phyloP scores from a whole-genome alignment of 306 rosid genomes.

The Castanea crenata region DNA sequence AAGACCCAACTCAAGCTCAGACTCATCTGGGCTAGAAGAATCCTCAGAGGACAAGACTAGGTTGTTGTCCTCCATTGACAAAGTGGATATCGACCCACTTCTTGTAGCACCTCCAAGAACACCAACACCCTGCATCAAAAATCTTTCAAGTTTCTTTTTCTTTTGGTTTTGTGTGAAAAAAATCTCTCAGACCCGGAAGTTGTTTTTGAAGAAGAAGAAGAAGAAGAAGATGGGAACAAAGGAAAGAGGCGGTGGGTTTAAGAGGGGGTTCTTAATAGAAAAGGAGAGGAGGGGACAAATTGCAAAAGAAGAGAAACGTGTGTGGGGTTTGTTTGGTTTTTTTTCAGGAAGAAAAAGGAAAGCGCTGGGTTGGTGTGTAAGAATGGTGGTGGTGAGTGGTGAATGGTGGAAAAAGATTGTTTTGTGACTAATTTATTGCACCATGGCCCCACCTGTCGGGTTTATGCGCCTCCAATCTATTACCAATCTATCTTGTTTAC shows the following conservation, averaged over 20 bases:
- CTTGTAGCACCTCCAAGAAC: neutral
- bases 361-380: constrained; percentile 28
- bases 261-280: constrained; percentile 15
- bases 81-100: constrained; percentile 50
- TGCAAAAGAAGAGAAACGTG: neutral
- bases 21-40: constrained; percentile 74
- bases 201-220: neutral
- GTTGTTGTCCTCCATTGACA: constrained; percentile 72
- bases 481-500: constrained; percentile 6
- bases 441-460: constrained; percentile 48
- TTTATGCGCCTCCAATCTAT: constrained; percentile 39
- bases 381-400: neutral
- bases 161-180: neutral
- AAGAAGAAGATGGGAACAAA: neutral
- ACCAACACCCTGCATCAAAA: constrained; percentile 38
- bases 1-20: constrained; percentile 80
- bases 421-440: neutral
- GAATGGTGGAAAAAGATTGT: neutral
- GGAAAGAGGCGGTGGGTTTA: neutral
- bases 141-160: neutral
- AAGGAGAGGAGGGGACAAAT: neutral
- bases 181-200: neutral
- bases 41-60: constrained; percentile 80
- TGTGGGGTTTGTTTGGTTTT: constrained; percentile 2
- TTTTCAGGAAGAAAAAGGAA: neutral